Evolutionary conservation across 2,329 filamentous ascomycete genomes (phyloP).

Genomic region (Macroventuria anomochaeta): DNA sequence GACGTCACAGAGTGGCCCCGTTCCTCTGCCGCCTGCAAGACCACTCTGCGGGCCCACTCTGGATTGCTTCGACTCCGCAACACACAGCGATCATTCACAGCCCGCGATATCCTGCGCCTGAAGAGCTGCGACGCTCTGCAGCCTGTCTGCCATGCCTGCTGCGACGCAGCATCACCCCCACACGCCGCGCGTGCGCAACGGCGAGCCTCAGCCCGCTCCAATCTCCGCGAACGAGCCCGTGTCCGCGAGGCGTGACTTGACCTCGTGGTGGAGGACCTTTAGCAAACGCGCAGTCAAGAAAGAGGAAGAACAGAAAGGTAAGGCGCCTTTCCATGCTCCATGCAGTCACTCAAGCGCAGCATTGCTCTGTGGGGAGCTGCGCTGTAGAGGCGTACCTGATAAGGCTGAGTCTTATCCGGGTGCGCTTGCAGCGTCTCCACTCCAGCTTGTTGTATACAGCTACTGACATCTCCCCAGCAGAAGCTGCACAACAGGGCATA

Average conservation of each 20-base stretch:
- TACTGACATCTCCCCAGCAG: conserved; percentile 37
- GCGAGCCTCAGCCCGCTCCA: conserved; percentile 52
- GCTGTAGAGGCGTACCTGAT: conserved; percentile 13
- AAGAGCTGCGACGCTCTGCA: conserved; percentile 38
- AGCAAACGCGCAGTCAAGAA: conserved; percentile 68
- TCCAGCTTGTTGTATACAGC: conserved; percentile 22
- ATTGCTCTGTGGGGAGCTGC: conserved; percentile 6
- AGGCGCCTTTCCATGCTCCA: conserved; percentile 13
- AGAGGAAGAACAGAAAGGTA: conserved; percentile 67
- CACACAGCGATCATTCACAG: conserved; percentile 24
- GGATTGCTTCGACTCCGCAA: conserved; percentile 24
- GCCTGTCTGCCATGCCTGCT: conserved; percentile 47
- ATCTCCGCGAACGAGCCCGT: conserved; percentile 67
- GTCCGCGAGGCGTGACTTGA: conserved; percentile 84
- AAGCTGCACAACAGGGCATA: conserved; percentile 71
- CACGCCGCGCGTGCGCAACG: conserved; percentile 52
- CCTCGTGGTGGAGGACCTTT: conserved; percentile 98
- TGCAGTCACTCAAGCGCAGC: conserved; percentile 1
- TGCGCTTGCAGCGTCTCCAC: conserved; percentile 26
- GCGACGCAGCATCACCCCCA: conserved; percentile 46
- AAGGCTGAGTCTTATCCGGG: conserved; percentile 25
- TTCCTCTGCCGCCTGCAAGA: conserved; percentile 34
- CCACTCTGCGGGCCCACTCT: conserved; percentile 30
- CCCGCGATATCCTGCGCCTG: conserved; percentile 24
- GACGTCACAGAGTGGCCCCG: conserved; percentile 28